Percentiles rank a stretch among this genome's conserved stretches.
Conservation (phyloP, 768 basidiomycete species). For the Boletus tomentosulus region DNA sequence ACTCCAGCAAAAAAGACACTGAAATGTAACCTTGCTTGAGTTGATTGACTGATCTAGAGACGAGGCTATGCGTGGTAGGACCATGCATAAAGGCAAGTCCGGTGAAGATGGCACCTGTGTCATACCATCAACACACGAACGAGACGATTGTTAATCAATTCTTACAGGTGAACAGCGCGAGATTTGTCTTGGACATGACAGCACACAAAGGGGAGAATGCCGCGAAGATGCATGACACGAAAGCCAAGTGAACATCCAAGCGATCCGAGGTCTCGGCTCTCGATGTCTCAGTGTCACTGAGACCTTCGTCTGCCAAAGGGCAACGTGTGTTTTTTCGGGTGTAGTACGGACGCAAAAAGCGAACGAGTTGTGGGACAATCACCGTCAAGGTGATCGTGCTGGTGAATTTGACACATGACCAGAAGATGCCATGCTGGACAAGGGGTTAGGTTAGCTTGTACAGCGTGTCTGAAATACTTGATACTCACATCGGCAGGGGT, state of each 20-base stretch:
- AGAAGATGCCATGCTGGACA: constrained; percentile 25
- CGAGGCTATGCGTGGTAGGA: constrained; percentile 25
- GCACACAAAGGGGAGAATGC: constrained; percentile 13
- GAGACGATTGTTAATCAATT: background rate
- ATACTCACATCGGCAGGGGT: constrained; percentile 24
- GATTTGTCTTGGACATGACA: constrained; percentile 6
- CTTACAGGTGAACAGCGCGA: constrained; percentile 15
- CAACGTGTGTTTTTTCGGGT: background rate
- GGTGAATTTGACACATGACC: constrained; percentile 17
- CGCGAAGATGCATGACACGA: constrained; percentile 17
- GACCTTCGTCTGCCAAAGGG: background rate
- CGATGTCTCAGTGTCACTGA: background rate
- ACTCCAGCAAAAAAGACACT: too few relatives aligned
- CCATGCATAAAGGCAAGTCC: constrained; percentile 14
- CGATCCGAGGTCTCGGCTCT: constrained; percentile 20
- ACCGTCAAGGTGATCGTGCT: constrained; percentile 16
- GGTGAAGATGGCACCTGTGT: constrained; percentile 14
- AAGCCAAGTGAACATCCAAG: constrained; percentile 27
- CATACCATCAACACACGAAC: background rate
- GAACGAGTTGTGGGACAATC: constrained; percentile 22
- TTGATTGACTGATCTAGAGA: constrained; percentile 26
- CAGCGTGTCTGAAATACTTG: background rate
- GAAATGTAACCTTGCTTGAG: constrained; percentile 22
- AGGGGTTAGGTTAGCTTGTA: background rate
- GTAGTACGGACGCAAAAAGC: constrained; percentile 26